Evolutionary conservation across 345 rosid genomes (phyloP).

Genomic region (Eucalyptus dawsonii): DNA sequence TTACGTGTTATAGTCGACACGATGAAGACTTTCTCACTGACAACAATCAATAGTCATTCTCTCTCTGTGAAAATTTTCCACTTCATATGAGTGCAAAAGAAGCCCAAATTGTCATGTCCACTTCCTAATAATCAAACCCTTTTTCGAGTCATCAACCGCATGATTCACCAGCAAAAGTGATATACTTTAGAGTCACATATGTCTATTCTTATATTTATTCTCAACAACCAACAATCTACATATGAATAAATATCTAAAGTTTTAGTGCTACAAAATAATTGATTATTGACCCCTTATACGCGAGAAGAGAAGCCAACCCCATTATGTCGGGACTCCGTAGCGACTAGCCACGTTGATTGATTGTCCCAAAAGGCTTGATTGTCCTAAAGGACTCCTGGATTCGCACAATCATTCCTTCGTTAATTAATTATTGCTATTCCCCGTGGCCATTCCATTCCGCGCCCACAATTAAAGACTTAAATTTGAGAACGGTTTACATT

Average conservation of each 20-base stretch:
- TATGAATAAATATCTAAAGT: background rate
- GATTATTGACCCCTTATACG: background rate
- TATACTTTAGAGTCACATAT: background rate
- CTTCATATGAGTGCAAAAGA: background rate
- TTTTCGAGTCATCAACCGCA: background rate
- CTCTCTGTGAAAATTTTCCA: background rate
- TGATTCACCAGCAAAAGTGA: background rate
- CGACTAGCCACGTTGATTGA: background rate
- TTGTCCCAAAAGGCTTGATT: background rate
- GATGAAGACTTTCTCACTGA: background rate
- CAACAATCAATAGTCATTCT: background rate
- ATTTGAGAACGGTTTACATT: background rate
- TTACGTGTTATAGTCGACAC: background rate
- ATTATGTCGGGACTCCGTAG: background rate
- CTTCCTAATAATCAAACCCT: background rate
- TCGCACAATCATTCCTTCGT: background rate
- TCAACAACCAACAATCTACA: background rate
- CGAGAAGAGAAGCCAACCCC: background rate
- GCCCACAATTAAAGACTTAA: background rate
- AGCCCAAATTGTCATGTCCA: background rate
- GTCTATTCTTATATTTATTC: background rate
- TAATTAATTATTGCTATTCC: background rate
- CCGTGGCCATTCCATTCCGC: background rate
- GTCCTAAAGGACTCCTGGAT: background rate
- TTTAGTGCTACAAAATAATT: background rate